phyloP scores from a whole-genome alignment of 495 filamentous ascomycete species.

The Neurospora hispaniola region DNA sequence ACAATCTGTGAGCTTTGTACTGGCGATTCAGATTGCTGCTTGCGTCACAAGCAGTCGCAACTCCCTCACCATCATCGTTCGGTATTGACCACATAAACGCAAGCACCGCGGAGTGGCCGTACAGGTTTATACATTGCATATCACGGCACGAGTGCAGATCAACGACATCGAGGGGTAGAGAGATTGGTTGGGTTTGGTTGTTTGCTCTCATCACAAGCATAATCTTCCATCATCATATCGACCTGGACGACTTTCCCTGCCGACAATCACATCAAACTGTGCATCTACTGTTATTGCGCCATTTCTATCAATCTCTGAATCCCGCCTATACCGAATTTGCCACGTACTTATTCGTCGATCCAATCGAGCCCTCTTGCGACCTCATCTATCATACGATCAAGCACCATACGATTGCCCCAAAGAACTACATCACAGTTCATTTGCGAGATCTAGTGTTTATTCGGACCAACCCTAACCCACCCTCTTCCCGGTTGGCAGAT shows the following conservation, averaged over 20 bases:
- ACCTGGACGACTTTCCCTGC: not conserved
- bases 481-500: not conserved
- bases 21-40: not conserved
- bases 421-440: not conserved
- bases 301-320: not conserved
- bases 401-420: not conserved
- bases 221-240: not conserved
- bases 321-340: not conserved
- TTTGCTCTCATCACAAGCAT: not conserved
- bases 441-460: not conserved
- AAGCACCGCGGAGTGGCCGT: not conserved
- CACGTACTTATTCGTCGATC: not conserved
- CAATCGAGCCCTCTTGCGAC: not conserved
- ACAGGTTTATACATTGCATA: not conserved
- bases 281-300: not conserved
- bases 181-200: not conserved
- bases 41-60: not conserved
- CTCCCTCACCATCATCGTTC: not conserved
- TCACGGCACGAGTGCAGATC: not conserved
- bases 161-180: not conserved
- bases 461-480: not conserved
- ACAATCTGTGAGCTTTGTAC: not conserved
- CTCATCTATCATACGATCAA: not conserved
- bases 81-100: not conserved
- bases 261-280: not conserved